Conservation (phyloP, 169 alveolate genomes). For the Cryptosporidium baileyi region DNA sequence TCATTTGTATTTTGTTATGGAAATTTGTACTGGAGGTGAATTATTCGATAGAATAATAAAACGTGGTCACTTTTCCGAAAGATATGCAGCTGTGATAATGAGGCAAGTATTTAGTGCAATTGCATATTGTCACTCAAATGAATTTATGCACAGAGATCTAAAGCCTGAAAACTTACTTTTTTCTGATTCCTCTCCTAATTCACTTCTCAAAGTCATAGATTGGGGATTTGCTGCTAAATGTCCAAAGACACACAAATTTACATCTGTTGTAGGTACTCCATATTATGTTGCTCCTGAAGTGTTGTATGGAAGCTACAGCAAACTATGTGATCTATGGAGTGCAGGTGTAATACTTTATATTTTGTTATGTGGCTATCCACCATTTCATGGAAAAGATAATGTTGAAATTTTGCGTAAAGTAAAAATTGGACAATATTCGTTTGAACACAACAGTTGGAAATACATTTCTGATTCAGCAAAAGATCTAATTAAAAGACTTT, state of each 20-base stretch:
- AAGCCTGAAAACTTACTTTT: slow-evolving; percentile 89
- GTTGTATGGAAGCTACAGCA: slow-evolving; percentile 88
- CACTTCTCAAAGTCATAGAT: slow-evolving; percentile 91
- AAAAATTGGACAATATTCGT: slow-evolving; percentile 83
- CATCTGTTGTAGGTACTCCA: slow-evolving; percentile 91
- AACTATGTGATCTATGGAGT: slow-evolving; percentile 93
- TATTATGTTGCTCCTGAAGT: slow-evolving; percentile 97
- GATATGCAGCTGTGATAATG: slow-evolving; percentile 90
- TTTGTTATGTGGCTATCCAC: slow-evolving; percentile 86
- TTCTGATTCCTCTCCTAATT: slow-evolving; percentile 79
- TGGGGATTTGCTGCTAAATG: slow-evolving; percentile 92
- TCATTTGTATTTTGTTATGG: slow-evolving; percentile 64
- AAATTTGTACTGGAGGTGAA: slow-evolving; percentile 71
- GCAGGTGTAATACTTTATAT: slow-evolving; percentile 90
- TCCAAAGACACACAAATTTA: slow-evolving; percentile 83
- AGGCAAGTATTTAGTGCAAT: slow-evolving; percentile 91
- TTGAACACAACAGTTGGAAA: slow-evolving; percentile 89
- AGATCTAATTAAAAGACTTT: slow-evolving; percentile 83
- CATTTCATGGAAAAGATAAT: slow-evolving; percentile 88
- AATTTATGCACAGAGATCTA: slow-evolving; percentile 88
- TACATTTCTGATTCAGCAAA: slow-evolving; percentile 86
- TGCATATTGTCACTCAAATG: slow-evolving; percentile 88
- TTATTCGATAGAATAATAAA: slow-evolving; percentile 60
- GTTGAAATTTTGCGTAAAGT: slow-evolving; percentile 83
- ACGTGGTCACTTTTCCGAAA: slow-evolving; percentile 80